Conservation (phyloP, 495 filamentous ascomycete species). For the Penicillium alfredii region DNA sequence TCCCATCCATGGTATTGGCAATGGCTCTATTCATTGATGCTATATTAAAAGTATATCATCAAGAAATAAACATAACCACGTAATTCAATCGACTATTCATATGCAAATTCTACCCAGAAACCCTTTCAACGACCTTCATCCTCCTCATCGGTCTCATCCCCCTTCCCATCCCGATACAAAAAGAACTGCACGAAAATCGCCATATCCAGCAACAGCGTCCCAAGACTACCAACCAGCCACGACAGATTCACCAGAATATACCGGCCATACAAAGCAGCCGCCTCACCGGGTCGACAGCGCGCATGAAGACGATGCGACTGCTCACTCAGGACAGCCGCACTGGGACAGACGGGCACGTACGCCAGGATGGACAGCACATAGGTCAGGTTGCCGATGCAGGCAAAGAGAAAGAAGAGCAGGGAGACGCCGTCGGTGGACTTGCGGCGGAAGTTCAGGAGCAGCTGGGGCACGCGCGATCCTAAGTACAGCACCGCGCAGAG, state of each 20-base stretch:
- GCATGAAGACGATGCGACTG: slow-evolving; percentile 7
- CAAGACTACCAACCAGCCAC: slow-evolving; percentile 85
- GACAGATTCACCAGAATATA: slow-evolving; percentile 84
- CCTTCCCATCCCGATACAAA: slow-evolving; percentile 54
- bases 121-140: slow-evolving; percentile 1
- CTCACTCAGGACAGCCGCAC: slow-evolving; percentile 7
- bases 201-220: slow-evolving; percentile 76
- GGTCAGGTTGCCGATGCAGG: slow-evolving; percentile 87
- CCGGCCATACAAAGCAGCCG: slow-evolving; percentile 53
- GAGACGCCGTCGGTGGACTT: slow-evolving; percentile 89
- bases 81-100: too few species aligned
- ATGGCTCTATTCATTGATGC: too few species aligned
- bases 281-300: slow-evolving; percentile 51
- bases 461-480: slow-evolving; percentile 78
- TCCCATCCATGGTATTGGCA: too few species aligned
- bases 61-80: too few species aligned
- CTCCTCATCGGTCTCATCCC: slow-evolving; percentile 5
- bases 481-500: slow-evolving; percentile 84
- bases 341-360: slow-evolving; percentile 59
- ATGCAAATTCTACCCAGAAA: too few species aligned
- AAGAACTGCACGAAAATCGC: slow-evolving; percentile 92
- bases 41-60: too few species aligned
- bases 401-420: slow-evolving; percentile 92
- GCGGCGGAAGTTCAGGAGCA: slow-evolving; percentile 81
- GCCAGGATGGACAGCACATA: slow-evolving; percentile 90